phyloP scores from a whole-genome alignment of 768 basidiomycete genomes.

The Obba rivulosa region DNA sequence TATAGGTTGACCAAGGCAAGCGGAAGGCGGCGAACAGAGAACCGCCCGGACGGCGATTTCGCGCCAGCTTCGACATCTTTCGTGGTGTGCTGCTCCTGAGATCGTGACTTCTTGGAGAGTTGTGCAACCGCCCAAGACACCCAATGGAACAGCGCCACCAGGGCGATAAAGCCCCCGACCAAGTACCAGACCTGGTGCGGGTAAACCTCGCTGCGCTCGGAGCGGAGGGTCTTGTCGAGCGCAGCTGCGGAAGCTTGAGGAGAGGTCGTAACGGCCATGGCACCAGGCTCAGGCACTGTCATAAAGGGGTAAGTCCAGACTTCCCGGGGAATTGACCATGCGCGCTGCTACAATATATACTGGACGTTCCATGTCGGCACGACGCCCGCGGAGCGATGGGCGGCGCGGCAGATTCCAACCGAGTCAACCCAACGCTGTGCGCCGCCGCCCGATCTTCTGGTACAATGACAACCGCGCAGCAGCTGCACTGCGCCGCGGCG shows the following conservation, averaged over 20 bases:
- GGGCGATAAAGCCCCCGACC: slow-evolving; percentile 36
- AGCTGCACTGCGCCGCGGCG: too few relatives aligned
- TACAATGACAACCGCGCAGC: too few relatives aligned
- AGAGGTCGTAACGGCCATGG: too few relatives aligned
- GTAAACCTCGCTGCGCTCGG: slow-evolving; percentile 19
- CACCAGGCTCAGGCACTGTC: too few relatives aligned
- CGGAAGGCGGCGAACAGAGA: slow-evolving; percentile 18
- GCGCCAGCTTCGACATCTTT: slow-evolving; percentile 7
- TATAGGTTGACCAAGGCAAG: slow-evolving; percentile 22
- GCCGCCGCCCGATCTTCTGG: too few relatives aligned
- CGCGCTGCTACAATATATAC: too few relatives aligned
- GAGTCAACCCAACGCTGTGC: too few relatives aligned
- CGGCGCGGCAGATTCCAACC: too few relatives aligned
- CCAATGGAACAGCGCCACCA: slow-evolving; percentile 33
- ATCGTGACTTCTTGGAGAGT: not conserved
- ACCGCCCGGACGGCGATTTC: not conserved
- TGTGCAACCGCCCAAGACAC: slow-evolving; percentile 12
- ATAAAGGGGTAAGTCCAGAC: too few relatives aligned
- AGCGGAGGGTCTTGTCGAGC: slow-evolving; percentile 2
- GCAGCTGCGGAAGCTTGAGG: not conserved
- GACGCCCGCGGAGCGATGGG: too few relatives aligned
- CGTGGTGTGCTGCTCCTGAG: not conserved
- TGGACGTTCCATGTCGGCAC: too few relatives aligned
- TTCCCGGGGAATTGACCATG: too few relatives aligned
- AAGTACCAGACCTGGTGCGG: slow-evolving; percentile 40